A percentile compares a stretch with the other conserved stretches of the same genome.
These are phyloP conservation scores for Syzygium aqueum DNA, from an alignment of 345 rosid species.

Conservation along the genomic window DNA sequence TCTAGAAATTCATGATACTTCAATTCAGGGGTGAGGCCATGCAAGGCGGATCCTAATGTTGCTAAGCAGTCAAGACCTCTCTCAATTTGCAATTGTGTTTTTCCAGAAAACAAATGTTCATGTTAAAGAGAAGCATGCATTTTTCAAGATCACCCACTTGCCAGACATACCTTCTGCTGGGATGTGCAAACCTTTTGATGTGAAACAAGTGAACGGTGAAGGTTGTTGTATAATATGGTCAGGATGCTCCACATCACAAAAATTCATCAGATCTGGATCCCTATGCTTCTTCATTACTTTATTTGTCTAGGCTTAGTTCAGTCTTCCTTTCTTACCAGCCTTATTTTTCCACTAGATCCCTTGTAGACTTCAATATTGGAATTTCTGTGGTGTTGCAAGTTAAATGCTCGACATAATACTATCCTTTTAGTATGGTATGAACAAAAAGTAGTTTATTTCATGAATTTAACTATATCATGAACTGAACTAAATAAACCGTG, in stretches of 20 bases:
- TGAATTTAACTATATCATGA: no score
- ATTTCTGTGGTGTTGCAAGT: neutral
- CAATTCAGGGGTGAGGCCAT: neutral
- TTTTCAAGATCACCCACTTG: neutral
- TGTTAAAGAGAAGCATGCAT: neutral
- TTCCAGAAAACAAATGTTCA: neutral
- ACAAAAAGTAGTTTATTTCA: neutral
- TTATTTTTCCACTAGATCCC: neutral
- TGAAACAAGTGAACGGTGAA: no score
- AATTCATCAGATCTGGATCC: neutral
- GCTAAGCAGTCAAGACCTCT: neutral
- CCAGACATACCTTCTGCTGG: neutral
- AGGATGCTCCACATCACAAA: neutral
- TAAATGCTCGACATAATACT: neutral
- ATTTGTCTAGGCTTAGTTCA: neutral
- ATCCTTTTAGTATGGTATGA: neutral
- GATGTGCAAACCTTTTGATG: neutral
- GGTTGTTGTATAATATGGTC: no score
- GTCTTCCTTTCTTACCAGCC: neutral
- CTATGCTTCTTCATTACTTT: neutral
- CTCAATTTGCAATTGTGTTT: neutral
- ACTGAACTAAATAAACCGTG: accelerated
- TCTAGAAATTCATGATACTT: neutral
- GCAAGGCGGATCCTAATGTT: neutral
- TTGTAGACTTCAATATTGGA: neutral